Evolutionary conservation across 2,329 filamentous ascomycete species (phyloP), one percentile per base, ranked within the genome.

Genomic region (Alternaria sp.): DNA sequence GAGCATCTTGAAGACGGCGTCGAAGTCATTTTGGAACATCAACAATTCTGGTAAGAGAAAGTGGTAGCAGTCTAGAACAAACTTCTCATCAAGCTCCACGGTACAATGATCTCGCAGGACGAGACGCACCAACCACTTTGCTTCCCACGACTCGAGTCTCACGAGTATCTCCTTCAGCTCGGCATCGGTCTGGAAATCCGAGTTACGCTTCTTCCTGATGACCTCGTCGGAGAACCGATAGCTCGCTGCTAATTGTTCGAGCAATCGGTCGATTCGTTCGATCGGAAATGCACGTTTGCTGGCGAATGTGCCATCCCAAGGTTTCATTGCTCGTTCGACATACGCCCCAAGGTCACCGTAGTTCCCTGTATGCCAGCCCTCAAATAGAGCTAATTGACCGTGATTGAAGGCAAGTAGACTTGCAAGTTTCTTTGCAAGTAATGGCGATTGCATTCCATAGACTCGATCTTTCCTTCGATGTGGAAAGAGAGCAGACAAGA

Each of bases 51-150:
- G 92, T 0, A 97, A 82, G 1, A 91, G 81, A 41, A 89, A 88
- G 75, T 97, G 90, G 56, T 90, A 91, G 18, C 83, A 84, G 12
- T 82, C 81, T 50, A 92, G 84, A 0, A 92, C 79, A 18, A 86
- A 77, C 2, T 78, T 68, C 26, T 84, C 82, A 21, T 93, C 88
- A 2, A 96, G 74, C 2, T 86, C 76, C 0, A 94, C 83, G 0
- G 91, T 90, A n/a, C 86, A 84, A 63, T 90, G 92, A 66, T 90
- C 87, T 74, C 96, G 96, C 26, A 97, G 82, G 6, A 97, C 84
- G 28, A 97, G 82, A 4, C 94, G 87, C 85, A 92, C 92, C 11
- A 97, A 84, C 94, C 94, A 97, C 80, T 97, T 97, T 5, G 90
- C 91, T 74, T 97, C 92, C 84, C 84, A 83, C 4, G 92, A 87